A percentile compares a stretch with the other conserved stretches of the same genome.
Evolutionary conservation across 805 yeast genomes (phyloP).

Genomic region (Candida palmyrensis): DNA sequence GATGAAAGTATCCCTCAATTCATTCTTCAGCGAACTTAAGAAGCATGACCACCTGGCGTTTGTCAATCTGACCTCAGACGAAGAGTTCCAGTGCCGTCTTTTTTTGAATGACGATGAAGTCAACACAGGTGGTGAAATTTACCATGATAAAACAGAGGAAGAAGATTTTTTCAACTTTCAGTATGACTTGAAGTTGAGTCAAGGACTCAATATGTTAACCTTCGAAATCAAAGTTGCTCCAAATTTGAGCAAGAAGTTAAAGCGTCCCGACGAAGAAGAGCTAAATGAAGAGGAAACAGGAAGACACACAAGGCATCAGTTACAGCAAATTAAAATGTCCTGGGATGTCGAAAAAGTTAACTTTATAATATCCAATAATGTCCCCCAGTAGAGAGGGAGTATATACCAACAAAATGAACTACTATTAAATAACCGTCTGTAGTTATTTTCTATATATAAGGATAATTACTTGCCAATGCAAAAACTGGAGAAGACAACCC

Average conservation of each 20-base stretch:
- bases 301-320: constrained; percentile 41
- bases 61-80: constrained; percentile 29
- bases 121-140: constrained; percentile 23
- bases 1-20: constrained; percentile 31
- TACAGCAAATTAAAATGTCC: constrained; percentile 39
- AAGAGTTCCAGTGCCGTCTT: constrained; percentile 37
- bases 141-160: constrained; percentile 14
- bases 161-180: constrained; percentile 19
- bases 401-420: background rate
- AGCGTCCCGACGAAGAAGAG: constrained; percentile 14
- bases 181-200: constrained; percentile 35
- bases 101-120: constrained; percentile 36
- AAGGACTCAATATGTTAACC: constrained; percentile 34
- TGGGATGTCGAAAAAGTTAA: constrained; percentile 42
- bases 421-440: background rate
- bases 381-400: no score
- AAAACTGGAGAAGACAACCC: constrained; percentile 85
- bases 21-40: constrained; percentile 24
- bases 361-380: constrained; percentile 17
- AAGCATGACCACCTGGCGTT: constrained; percentile 28
- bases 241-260: constrained; percentile 29
- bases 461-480: constrained; percentile 78
- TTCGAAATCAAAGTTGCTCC: constrained; percentile 42
- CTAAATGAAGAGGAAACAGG: constrained; percentile 27
- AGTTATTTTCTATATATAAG: background rate